Conservation (phyloP, 2,329 filamentous ascomycete genomes). For the Trichocomaceae sp. region DNA sequence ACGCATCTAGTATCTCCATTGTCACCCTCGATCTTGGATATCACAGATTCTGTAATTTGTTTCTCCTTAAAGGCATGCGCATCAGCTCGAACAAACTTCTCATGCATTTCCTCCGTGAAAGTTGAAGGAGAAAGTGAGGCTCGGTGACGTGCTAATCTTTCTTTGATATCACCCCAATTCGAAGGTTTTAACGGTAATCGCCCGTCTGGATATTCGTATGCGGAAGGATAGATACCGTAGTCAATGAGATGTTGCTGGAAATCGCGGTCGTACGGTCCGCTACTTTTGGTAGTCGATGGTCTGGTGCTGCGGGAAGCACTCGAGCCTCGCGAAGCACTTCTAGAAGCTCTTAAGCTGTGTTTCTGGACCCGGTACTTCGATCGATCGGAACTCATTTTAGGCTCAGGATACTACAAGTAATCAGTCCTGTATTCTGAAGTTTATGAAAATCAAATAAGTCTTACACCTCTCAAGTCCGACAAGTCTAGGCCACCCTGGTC, state of each 20-base stretch:
- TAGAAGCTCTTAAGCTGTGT: background rate
- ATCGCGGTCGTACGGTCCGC: background rate
- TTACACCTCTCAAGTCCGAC: conserved; percentile 3
- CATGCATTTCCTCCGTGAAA: background rate
- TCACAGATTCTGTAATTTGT: background rate
- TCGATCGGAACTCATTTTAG: conserved; percentile 1
- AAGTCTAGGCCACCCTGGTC: conserved; percentile 5
- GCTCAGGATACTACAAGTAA: conserved; percentile 1
- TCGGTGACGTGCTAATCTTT: background rate
- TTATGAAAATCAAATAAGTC: no score
- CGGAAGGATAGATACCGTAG: background rate
- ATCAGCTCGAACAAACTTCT: background rate
- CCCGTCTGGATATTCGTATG: background rate
- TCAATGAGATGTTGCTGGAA: conserved; percentile 4
- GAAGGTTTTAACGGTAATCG: background rate
- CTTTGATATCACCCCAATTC: background rate
- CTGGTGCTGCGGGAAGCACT: background rate
- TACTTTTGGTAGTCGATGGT: background rate
- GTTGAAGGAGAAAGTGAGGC: background rate
- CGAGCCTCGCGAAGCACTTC: background rate
- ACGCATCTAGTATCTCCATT: background rate
- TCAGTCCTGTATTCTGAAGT: no score
- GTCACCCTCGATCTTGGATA: background rate
- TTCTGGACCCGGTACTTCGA: no score
- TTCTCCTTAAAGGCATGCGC: background rate